Percentiles rank a stretch among this genome's conserved stretches.
These are phyloP conservation scores for Colletotrichum sp. DNA, from an alignment of 2,329 filamentous ascomycete species.

Conservation along the genomic window DNA sequence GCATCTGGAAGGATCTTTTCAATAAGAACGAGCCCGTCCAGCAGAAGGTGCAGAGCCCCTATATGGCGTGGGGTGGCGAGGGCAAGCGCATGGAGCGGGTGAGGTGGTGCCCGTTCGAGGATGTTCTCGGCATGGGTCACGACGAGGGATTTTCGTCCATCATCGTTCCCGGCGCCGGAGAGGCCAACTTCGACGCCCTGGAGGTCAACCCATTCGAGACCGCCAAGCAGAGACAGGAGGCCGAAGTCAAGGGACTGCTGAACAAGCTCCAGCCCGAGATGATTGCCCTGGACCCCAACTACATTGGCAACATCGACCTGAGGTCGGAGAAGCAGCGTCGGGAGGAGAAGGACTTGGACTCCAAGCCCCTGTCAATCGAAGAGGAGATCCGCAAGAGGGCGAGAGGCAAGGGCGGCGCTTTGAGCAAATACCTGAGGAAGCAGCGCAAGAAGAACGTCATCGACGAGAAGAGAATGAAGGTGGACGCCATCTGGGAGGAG, in stretches of 20 bases:
- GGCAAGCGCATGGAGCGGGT: constrained; percentile 81
- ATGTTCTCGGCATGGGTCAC: constrained; percentile 86
- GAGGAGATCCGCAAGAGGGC: constrained; percentile 77
- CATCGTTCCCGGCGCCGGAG: constrained; percentile 92
- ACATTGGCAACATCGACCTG: constrained; percentile 86
- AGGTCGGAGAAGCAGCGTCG: constrained; percentile 78
- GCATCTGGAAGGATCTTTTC: constrained; percentile 91
- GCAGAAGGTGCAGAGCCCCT: constrained; percentile 82
- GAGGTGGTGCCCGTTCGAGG: constrained; percentile 93
- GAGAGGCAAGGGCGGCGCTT: constrained; percentile 85
- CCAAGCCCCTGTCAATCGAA: constrained; percentile 61
- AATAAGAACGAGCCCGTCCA: constrained; percentile 73
- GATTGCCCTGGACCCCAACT: constrained; percentile 93
- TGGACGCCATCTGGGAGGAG: constrained; percentile 82
- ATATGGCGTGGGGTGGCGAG: constrained; percentile 92
- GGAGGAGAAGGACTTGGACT: constrained; percentile 81
- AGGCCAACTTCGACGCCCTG: constrained; percentile 93
- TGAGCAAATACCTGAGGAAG: constrained; percentile 90
- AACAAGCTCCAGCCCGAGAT: constrained; percentile 97
- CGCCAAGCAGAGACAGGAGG: constrained; percentile 88
- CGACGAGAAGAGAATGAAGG: constrained; percentile 89
- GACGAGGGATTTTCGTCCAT: constrained; percentile 86
- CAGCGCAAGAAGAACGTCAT: constrained; percentile 92
- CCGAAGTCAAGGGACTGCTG: constrained; percentile 85
- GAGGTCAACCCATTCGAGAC: constrained; percentile 97